A percentile compares a stretch with the other conserved stretches of the same genome.
phyloP scores from a whole-genome alignment of 1,284 basidiomycete species.

The Microbotryum silenes-acaulis region DNA sequence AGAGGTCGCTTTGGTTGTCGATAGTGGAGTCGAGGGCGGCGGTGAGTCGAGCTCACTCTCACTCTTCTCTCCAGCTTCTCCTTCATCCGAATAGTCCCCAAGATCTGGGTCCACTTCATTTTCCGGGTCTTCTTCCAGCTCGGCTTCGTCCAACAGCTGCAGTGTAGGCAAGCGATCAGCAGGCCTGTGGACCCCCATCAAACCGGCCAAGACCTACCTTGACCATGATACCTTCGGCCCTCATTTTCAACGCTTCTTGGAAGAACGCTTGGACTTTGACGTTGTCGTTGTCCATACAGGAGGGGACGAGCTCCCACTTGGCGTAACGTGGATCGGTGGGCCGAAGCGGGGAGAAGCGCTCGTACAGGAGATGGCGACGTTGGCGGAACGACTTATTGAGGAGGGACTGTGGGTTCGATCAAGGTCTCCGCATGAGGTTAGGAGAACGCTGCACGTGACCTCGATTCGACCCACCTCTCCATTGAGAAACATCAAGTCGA shows the following conservation, averaged over 20 bases:
- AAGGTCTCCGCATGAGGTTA: conserved; percentile 1
- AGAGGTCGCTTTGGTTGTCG: neutral
- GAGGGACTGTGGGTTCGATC: conserved; percentile 50
- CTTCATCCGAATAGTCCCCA: conserved; percentile 35
- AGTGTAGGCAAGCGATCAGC: neutral
- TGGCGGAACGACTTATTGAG: conserved; percentile 64
- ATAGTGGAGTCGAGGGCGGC: no score
- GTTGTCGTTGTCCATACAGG: conserved; percentile 38
- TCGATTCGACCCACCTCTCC: conserved; percentile 42
- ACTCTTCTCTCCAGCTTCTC: conserved; percentile 34
- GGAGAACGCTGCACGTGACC: conserved; percentile 1
- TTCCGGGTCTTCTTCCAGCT: conserved; percentile 21
- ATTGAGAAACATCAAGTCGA: conserved; percentile 52
- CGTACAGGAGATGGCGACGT: conserved; percentile 58
- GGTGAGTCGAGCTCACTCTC: conserved; percentile 19
- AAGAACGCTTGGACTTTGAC: conserved; percentile 69
- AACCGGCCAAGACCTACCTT: conserved; percentile 52
- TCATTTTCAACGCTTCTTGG: conserved; percentile 63
- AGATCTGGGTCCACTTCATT: conserved; percentile 34
- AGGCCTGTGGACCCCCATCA: neutral
- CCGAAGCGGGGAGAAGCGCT: conserved; percentile 52
- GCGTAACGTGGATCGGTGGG: conserved; percentile 35
- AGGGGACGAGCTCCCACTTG: conserved; percentile 37
- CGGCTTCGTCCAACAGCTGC: conserved; percentile 42
- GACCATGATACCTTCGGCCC: conserved; percentile 88